A percentile compares a stretch with the other conserved stretches of the same genome.
These are phyloP conservation scores for Phalaenopsis equestris DNA, from an alignment of 106 monocot species.

Conservation along the genomic window DNA sequence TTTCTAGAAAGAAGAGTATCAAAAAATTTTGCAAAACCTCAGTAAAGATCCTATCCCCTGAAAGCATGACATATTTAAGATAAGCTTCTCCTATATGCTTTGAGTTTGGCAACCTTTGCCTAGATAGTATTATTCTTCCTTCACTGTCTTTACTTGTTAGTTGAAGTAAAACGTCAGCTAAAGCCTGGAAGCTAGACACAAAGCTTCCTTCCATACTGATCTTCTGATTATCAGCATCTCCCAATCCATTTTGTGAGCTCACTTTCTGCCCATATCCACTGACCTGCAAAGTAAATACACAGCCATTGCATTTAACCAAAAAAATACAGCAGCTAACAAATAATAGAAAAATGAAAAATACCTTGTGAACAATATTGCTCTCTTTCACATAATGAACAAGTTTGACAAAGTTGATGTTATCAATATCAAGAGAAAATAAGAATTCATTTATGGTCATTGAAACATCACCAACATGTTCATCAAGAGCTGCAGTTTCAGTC, in stretches of 20 bases:
- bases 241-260: constrained; percentile 9
- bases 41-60: constrained; percentile 80
- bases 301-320: not conserved
- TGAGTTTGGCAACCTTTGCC: constrained; percentile 15
- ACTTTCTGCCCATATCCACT: constrained; percentile 72
- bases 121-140: constrained; percentile 79
- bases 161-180: constrained; percentile 62
- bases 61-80: constrained; percentile 95
- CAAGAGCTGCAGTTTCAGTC: constrained; percentile 1
- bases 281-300: constrained; percentile 33
- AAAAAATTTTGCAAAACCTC: constrained; percentile 35
- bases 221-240: constrained; percentile 15
- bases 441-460: constrained; percentile 93
- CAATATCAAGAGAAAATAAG: constrained; percentile 78
- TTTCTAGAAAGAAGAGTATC: not conserved
- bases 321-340: not conserved
- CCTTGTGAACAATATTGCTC: constrained; percentile 89
- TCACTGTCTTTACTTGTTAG: constrained; percentile 67
- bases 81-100: constrained; percentile 41
- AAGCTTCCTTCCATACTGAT: constrained; percentile 40
- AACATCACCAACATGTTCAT: constrained; percentile 14
- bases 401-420: constrained; percentile 85
- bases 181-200: constrained; percentile 68
- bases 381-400: constrained; percentile 74
- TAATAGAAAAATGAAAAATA: constrained; percentile 12